phyloP scores from a whole-genome alignment of 169 alveolate species.

The Eimeria acervulina region DNA sequence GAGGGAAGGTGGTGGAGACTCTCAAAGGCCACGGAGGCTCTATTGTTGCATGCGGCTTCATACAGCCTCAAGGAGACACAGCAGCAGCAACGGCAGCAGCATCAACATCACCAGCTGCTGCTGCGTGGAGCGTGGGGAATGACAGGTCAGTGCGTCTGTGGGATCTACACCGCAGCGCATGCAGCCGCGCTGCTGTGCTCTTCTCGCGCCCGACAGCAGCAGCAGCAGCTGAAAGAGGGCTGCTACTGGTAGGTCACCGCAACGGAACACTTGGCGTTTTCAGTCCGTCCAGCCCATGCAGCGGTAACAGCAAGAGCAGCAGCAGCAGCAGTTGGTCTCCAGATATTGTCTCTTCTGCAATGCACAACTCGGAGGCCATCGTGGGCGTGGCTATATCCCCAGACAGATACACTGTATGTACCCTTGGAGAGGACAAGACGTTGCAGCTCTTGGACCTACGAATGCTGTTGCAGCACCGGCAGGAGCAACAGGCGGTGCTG shows the following conservation, averaged over 20 bases:
- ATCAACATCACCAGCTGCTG: conserved; percentile 1
- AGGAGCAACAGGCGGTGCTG: neutral
- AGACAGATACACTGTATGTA: conserved; percentile 45
- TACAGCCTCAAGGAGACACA: conserved; percentile 19
- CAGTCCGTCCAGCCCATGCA: conserved; percentile 8
- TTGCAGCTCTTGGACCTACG: conserved; percentile 55
- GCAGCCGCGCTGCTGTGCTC: conserved; percentile 2
- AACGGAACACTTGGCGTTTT: conserved; percentile 44
- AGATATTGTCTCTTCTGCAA: conserved; percentile 11
- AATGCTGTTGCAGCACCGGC: conserved; percentile 50
- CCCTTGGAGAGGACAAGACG: conserved; percentile 57
- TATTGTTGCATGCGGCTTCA: conserved; percentile 30
- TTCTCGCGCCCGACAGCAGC: conserved; percentile 62
- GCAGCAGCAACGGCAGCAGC: conserved; percentile 33
- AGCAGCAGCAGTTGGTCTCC: neutral
- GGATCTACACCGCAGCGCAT: conserved; percentile 62
- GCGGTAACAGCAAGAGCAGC: conserved; percentile 28
- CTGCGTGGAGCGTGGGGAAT: conserved; percentile 39
- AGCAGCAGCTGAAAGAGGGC: conserved; percentile 37
- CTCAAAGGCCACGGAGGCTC: conserved; percentile 31
- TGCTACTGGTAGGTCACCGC: conserved; percentile 56
- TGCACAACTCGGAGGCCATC: conserved; percentile 20
- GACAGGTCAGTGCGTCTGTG: conserved; percentile 55
- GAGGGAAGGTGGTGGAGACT: conserved; percentile 55
- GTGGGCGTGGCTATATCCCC: conserved; percentile 45